These are phyloP conservation scores for Diaporthe capsici DNA, from an alignment of 2,329 filamentous ascomycete genomes.

Conservation along the genomic window DNA sequence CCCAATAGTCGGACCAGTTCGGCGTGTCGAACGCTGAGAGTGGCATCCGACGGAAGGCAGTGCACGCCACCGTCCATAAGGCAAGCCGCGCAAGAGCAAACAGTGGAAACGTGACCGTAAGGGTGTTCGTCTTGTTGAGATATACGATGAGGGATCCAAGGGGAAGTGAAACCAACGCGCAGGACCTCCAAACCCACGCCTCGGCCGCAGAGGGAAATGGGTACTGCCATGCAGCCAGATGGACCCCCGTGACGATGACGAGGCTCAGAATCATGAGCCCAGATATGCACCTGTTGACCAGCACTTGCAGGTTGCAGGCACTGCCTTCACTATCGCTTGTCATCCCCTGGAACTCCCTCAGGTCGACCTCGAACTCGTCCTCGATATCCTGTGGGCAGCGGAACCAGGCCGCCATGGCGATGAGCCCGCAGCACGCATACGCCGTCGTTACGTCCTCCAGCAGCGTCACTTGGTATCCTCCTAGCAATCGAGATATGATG, in stretches of 20 bases:
- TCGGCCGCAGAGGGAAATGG: neutral
- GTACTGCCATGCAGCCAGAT: neutral
- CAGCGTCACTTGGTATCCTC: neutral
- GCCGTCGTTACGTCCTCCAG: neutral
- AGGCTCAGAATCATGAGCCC: neutral
- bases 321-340: fast-evolving
- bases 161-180: neutral
- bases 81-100: neutral
- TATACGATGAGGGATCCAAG: neutral
- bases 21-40: neutral
- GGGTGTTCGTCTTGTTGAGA: neutral
- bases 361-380: neutral
- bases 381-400: neutral
- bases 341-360: fast-evolving
- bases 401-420: neutral
- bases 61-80: neutral
- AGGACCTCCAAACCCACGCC: slow-evolving; percentile 1
- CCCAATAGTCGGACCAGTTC: slow-evolving; percentile 7
- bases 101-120: neutral
- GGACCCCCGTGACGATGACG: neutral
- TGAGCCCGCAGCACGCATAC: neutral
- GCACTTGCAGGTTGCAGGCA: too few relatives aligned
- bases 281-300: neutral
- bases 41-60: neutral
- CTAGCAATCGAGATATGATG: neutral